phyloP scores from a whole-genome alignment of 2,329 filamentous ascomycete genomes.

The Ceratocystis colombiana region DNA sequence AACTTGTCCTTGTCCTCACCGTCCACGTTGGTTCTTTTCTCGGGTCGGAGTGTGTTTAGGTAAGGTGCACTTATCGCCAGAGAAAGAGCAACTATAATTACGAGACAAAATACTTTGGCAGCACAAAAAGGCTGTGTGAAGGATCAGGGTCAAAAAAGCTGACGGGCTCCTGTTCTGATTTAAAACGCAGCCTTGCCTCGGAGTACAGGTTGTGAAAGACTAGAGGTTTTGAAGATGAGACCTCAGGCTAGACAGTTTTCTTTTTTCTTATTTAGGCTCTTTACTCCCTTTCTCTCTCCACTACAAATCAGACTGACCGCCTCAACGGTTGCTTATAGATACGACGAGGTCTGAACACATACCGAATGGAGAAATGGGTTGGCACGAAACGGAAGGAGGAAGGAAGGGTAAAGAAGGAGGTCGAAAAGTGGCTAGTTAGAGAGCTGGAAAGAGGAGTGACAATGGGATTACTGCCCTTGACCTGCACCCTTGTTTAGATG shows the following conservation, averaged over 20 bases:
- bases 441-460: background rate
- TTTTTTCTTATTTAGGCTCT: too few relatives aligned
- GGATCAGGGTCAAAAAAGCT: background rate
- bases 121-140: background rate
- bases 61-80: too few relatives aligned
- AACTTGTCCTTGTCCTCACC: background rate
- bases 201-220: background rate
- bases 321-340: background rate
- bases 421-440: background rate
- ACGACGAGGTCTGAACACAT: conserved; percentile 10
- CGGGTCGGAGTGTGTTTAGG: too few relatives aligned
- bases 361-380: background rate
- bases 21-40: too few relatives aligned
- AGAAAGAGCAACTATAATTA: background rate
- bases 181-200: background rate
- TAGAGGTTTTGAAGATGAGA: background rate
- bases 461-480: background rate
- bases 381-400: background rate
- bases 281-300: background rate
- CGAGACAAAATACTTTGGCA: background rate
- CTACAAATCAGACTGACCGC: conserved; percentile 3
- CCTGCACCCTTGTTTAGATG: background rate
- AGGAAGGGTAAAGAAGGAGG: background rate
- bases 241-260: too few relatives aligned
- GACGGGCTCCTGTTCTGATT: background rate